phyloP scores from a whole-genome alignment of 495 filamentous ascomycete species.

The Pseudevernia furfuracea region DNA sequence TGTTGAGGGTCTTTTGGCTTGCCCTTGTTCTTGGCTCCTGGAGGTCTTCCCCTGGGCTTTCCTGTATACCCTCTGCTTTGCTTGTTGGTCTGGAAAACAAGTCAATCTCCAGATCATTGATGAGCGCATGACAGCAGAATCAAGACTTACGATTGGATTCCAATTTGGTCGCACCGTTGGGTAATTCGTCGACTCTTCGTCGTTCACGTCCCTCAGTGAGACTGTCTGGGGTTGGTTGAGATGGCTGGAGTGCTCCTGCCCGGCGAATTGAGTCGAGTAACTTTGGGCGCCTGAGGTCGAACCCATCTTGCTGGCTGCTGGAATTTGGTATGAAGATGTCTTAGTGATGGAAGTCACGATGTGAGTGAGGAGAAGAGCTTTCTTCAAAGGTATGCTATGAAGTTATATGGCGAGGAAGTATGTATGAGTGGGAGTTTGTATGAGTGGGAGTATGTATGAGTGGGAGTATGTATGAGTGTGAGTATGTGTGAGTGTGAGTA shows the following conservation, averaged over 20 bases:
- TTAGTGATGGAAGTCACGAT: neutral
- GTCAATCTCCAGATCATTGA: neutral
- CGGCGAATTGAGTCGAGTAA: neutral
- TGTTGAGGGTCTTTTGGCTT: slow-evolving; percentile 1
- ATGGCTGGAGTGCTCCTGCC: neutral
- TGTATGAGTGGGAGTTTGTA: neutral
- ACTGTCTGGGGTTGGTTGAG: neutral
- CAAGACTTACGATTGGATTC: neutral
- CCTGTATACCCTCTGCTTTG: neutral
- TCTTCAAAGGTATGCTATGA: neutral
- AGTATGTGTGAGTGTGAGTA: neutral
- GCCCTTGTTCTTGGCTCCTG: slow-evolving; percentile 14
- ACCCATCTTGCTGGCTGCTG: neutral
- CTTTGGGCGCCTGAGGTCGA: neutral
- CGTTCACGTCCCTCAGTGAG: neutral
- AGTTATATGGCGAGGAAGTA: neutral
- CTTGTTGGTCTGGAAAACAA: neutral
- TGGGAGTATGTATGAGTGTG: neutral
- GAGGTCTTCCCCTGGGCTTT: slow-evolving; percentile 3
- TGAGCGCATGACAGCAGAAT: neutral
- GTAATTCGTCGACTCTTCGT: neutral
- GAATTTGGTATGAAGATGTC: neutral
- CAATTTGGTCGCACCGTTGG: neutral
- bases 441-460: neutral
- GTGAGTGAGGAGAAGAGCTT: neutral